Base-by-base conservation (phyloP, 2,329 filamentous ascomycete genomes). In the Lachnellula suecica region DNA sequence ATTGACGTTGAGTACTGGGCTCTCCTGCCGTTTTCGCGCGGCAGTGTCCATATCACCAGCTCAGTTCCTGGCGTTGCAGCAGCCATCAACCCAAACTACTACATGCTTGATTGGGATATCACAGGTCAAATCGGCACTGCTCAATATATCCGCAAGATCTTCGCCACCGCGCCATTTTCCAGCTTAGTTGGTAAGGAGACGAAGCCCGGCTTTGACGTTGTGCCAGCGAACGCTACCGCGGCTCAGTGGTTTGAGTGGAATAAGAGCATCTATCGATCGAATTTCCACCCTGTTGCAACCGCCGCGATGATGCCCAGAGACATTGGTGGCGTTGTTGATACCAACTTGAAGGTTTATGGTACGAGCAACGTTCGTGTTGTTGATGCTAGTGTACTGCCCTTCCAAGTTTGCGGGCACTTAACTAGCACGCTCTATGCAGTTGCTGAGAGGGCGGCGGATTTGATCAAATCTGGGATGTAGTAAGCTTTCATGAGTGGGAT, bases 341-440 rank as follows among this genome's bases (percentile, higher is more conserved):
- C 57, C 2, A 59, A 50, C 8, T 50, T 70, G 38, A 66, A 60
- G 34, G 69, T 71, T 4, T 66, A 71, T 57, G 70, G 69, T 1
- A 72, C 93, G 59, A 80, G 83, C 73, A 83, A 82, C 46, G 72
- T 93, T 56, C 80, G 89, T 51, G 89, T 94, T 60, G 88, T 89
- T 2, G 89, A 94, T 68, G 89, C 89, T 0, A 88, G 89, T 65
- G 81, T 94, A 49, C 93, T 95, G 76, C 90, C 90, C 0, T 87
- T 88, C 60, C 93, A 94, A 81, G 79, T 88, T 44, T 87, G 81
- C 49, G 86, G 92, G 69, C 94, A 94, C 74, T 89, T 89, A 54
- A 91, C 93, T 89, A 74, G 93, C 64, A 95, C 89, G 2, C 89
- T 95, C 5, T 72, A 95, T 66, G 85, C 82, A 47, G 83, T 93